phyloP scores from a whole-genome alignment of 441 rosid genomes.

The Adansonia madagascariensis region DNA sequence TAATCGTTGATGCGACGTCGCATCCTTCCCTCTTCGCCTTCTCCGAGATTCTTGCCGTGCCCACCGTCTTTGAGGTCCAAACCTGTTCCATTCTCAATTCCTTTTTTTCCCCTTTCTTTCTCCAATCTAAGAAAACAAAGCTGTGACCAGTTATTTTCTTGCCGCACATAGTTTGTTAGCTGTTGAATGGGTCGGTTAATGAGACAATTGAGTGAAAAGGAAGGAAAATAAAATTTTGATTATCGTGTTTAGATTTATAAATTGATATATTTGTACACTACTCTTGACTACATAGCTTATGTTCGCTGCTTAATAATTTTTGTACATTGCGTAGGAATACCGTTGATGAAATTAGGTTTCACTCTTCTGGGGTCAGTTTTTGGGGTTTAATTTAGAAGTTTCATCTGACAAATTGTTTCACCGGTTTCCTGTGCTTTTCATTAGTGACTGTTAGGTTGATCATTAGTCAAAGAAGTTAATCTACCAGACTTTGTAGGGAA shows the following conservation, averaged over 20 bases:
- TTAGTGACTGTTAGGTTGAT: not conserved
- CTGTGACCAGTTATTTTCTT: not conserved
- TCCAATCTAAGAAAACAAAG: not conserved
- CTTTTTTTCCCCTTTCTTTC: not conserved
- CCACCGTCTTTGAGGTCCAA: constrained; percentile 61
- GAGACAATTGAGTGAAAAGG: constrained; percentile 12
- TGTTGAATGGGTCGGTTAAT: not conserved
- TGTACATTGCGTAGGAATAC: not conserved
- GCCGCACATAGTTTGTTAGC: not conserved
- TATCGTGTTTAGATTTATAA: not conserved
- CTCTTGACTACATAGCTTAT: not conserved
- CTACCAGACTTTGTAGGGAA: not conserved
- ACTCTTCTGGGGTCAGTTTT: not conserved
- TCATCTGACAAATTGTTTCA: not conserved
- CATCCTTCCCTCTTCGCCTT: constrained; percentile 90
- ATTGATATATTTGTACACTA: not conserved
- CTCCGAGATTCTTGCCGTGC: constrained; percentile 91
- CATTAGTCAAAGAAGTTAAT: not conserved
- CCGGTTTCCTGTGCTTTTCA: not conserved
- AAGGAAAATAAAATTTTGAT: not conserved
- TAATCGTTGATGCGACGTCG: constrained; percentile 84
- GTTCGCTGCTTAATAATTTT: not conserved
- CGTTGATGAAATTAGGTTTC: not conserved
- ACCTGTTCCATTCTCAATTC: not conserved
- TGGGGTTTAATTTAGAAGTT: not conserved